Base-by-base conservation (phyloP, 2,329 filamentous ascomycete species). In the Aureobasidium uvarum region DNA sequence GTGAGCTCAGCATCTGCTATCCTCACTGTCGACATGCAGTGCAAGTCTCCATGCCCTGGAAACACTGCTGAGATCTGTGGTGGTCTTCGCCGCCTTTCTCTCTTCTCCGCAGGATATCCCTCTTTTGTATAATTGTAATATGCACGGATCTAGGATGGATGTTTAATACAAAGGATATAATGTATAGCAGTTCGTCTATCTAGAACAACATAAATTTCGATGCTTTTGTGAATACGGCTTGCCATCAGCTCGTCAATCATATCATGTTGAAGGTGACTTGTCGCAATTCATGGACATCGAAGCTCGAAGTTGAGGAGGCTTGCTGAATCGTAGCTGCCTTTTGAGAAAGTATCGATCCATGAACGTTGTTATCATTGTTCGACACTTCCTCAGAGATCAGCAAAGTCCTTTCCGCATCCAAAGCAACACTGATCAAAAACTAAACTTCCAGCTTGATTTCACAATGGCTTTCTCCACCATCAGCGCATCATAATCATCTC, bases 11-110 rank as follows among this genome's bases (percentile, higher is more conserved):
- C 55, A 14, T 59, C 45, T 52, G 48, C 67, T 33, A 41, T 60
- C n/a, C 69, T 71, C 20, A 73, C 73, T n/a, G 70, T 72, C n/a
- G 73, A 75, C 18, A 70, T 69, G 39, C 73, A 70, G 7, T 77
- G 75, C 66, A 69, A 66, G 1, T 68, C 64, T 25, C 25, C 70
- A 2, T 76, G 75, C 64, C 50, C 74, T 8, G 75, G 75, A 18
- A 75, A 76, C 62, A 66, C 67, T 18, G 71, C 39, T 23, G 66
- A 76, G 64, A 71, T 66, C 3, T 77, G 75, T 58, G 75, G 75
- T 62, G 71, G 71, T 11, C 62, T 54, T 45, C 71, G 70, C 45
- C 72, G 74, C 31, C 66, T 77, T 8, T 74, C 72, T 1, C 48
- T 76, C 10, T 77, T 72, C 67, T 72, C 73, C 18, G 68, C 69